These are phyloP conservation scores for Annulohypoxylon bovei DNA, from an alignment of 495 filamentous ascomycete genomes.

Conservation along the genomic window DNA sequence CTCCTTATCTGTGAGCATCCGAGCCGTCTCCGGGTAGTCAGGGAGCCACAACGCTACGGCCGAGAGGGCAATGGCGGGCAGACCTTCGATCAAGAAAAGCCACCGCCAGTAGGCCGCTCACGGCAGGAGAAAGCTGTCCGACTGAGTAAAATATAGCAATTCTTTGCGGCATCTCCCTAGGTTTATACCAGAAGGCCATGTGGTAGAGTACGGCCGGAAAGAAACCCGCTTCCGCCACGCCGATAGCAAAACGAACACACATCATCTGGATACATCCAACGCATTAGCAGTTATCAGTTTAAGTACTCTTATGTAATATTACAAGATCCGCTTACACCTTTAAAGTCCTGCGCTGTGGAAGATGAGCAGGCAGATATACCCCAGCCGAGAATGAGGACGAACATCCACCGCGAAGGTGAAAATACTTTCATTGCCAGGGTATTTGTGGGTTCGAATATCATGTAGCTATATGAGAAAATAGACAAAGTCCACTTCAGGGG, in stretches of 20 bases:
- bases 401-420: slow-evolving; percentile 58
- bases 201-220: slow-evolving; percentile 54
- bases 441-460: slow-evolving; percentile 56
- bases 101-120: slow-evolving; percentile 58
- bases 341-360: slow-evolving; percentile 50
- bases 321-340: slow-evolving; percentile 29
- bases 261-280: slow-evolving; percentile 43
- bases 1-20: slow-evolving; percentile 53
- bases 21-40: slow-evolving; percentile 55
- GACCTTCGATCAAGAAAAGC: slow-evolving; percentile 59
- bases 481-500: slow-evolving; percentile 48
- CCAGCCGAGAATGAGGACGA: slow-evolving; percentile 54
- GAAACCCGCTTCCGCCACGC: slow-evolving; percentile 54
- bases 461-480: slow-evolving; percentile 54
- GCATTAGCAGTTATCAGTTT: background rate
- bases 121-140: slow-evolving; percentile 49
- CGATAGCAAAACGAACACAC: slow-evolving; percentile 54
- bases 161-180: slow-evolving; percentile 49
- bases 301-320: background rate
- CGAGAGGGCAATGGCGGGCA: slow-evolving; percentile 52
- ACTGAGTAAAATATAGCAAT: slow-evolving; percentile 53
- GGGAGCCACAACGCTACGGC: slow-evolving; percentile 54
- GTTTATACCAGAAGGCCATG: slow-evolving; percentile 56
- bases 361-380: slow-evolving; percentile 52
- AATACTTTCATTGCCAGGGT: slow-evolving; percentile 49